These are phyloP conservation scores for Puya raimondii DNA, from an alignment of 176 grass and related monocot genomes.

Conservation along the genomic window DNA sequence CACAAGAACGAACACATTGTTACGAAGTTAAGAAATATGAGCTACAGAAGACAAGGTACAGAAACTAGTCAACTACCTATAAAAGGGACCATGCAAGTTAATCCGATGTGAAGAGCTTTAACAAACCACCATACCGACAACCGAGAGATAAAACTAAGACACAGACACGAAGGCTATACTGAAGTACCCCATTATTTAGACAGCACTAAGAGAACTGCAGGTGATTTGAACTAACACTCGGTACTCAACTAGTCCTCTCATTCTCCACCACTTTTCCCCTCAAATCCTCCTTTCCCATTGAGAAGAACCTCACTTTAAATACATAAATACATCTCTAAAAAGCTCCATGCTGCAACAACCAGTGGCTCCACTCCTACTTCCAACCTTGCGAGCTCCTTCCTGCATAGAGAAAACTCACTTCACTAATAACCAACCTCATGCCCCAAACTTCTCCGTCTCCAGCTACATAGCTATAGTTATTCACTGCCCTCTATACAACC, in stretches of 20 bases:
- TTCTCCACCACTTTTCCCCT: slow-evolving; percentile 11
- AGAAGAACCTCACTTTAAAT: slow-evolving; percentile 3
- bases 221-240: slow-evolving; percentile 14
- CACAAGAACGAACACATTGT: background rate
- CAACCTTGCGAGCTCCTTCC: background rate
- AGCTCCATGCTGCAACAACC: slow-evolving; percentile 4
- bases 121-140: background rate
- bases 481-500: slow-evolving; percentile 25
- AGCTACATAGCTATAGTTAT: slow-evolving; percentile 12
- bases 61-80: background rate
- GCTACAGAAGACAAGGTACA: background rate
- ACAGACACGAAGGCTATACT: background rate
- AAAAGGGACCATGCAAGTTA: background rate
- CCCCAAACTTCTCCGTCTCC: background rate
- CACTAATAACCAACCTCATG: background rate
- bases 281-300: slow-evolving; percentile 21
- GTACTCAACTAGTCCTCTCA: slow-evolving; percentile 3
- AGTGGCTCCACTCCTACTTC: background rate
- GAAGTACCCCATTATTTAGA: background rate
- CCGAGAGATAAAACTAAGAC: background rate
- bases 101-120: background rate
- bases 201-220: slow-evolving; percentile 15
- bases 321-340: slow-evolving; percentile 3
- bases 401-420: background rate
- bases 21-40: background rate